These are phyloP conservation scores for Athelia psychrophila DNA, from an alignment of 1,284 basidiomycete genomes.

Conservation along the genomic window DNA sequence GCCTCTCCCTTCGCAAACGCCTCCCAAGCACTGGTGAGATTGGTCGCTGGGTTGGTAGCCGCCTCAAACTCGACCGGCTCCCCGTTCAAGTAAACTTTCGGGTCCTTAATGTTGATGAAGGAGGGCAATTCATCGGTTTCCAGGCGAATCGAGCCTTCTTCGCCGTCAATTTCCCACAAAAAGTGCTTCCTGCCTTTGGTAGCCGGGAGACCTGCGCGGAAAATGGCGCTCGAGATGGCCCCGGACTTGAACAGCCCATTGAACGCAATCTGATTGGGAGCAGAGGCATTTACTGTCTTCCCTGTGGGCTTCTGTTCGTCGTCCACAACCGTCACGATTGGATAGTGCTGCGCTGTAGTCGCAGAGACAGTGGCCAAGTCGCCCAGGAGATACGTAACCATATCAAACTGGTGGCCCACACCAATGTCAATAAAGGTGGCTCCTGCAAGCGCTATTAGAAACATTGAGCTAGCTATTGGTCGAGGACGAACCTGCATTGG, in stretches of 20 bases:
- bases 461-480: background rate
- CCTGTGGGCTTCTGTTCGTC: constrained; percentile 9
- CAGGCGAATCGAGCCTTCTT: constrained; percentile 28
- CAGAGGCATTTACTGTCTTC: constrained; percentile 14
- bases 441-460: constrained; percentile 2
- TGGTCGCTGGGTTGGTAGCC: constrained; percentile 7
- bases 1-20: constrained; percentile 22
- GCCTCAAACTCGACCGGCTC: constrained; percentile 19
- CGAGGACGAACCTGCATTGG: constrained; percentile 8
- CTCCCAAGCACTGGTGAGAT: constrained; percentile 16
- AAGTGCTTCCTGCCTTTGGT: constrained; percentile 20
- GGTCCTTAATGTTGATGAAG: constrained; percentile 18
- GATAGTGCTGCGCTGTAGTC: constrained; percentile 20
- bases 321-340: constrained; percentile 22
- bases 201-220: constrained; percentile 20
- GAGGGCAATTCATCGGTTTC: constrained; percentile 16
- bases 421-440: background rate
- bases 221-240: constrained; percentile 22
- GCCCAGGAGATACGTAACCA: constrained; percentile 26
- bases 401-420: constrained; percentile 26
- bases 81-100: constrained; percentile 24
- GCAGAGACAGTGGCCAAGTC: constrained; percentile 27
- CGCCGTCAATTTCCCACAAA: constrained; percentile 35
- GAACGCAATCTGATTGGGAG: constrained; percentile 26
- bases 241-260: constrained; percentile 26